Conservation (phyloP, 768 basidiomycete genomes). For the Strobilomyces dryophilus region DNA sequence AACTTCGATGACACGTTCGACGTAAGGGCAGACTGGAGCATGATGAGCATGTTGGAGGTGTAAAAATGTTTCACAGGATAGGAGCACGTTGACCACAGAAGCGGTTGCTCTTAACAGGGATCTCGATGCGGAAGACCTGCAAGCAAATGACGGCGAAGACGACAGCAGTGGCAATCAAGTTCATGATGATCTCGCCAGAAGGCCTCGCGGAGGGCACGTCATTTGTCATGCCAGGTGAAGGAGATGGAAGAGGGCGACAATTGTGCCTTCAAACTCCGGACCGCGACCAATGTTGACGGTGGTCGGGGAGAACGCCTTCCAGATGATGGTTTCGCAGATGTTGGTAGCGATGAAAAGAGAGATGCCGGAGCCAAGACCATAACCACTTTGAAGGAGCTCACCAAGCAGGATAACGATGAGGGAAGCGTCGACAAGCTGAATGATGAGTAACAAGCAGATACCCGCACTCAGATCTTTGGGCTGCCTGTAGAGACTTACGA, state of each 20-base stretch:
- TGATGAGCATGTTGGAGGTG: constrained; percentile 99
- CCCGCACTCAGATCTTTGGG: constrained; percentile 92
- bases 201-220: constrained; percentile 92
- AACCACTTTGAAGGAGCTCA: constrained; percentile 98
- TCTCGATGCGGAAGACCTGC: constrained; percentile 98
- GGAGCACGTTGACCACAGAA: constrained; percentile 92
- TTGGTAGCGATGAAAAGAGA: constrained; percentile 99
- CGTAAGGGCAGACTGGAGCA: constrained; percentile 92
- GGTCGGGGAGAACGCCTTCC: constrained; percentile 99
- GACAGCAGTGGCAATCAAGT: constrained; percentile 84
- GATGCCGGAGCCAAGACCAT: constrained; percentile 97
- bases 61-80: constrained; percentile 99
- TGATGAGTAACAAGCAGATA: constrained; percentile 93
- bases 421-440: constrained; percentile 90
- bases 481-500: constrained; percentile 94
- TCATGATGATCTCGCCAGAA: constrained; percentile 99
- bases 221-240: constrained; percentile 99
- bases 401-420: constrained; percentile 98
- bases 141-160: constrained; percentile 98
- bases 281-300: constrained; percentile 98
- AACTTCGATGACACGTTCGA: neutral
- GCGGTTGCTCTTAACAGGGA: constrained; percentile 94
- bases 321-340: constrained; percentile 98
- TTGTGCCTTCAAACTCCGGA: constrained; percentile 95
- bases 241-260: constrained; percentile 95